Base-by-base conservation (phyloP, 306 rosid genomes). In the Canavalia gladiata region DNA sequence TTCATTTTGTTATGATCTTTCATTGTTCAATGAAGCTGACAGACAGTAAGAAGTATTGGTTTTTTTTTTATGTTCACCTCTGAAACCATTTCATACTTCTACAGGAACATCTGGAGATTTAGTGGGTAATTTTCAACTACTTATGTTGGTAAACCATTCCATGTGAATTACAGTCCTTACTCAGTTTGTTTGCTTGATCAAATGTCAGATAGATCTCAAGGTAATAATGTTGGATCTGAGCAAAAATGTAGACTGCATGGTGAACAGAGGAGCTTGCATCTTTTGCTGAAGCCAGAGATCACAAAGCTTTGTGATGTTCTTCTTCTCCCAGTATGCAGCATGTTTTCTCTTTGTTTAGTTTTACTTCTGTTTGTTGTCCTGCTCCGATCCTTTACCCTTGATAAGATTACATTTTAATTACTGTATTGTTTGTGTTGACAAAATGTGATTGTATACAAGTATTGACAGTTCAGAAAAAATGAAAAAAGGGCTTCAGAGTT, bases 201-300 rank as follows among this genome's bases (percentile, higher is more conserved):
- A 58, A 65, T 74, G 41, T 42, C 89, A 87, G 89, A 84, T 81
- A 63, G 62, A 62, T 65, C 68, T 60, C 76, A 12, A 37, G 68
- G 55, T 74, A 60, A 77, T 68, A 77, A 54, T 73, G 76, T 62
- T 66, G 86, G 67, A 84, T 72, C 57, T 13, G 82, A 68, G 76
- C 43, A 46, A 68, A 75, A 57, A 4, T 63, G 74, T 29, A 73
- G 43, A 52, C 51, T 34, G 62, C 79, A 8, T 58, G 68, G 60
- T 59, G 86, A 87, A 45, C 90, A 74, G 80, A 77, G 82, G 80
- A 77, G 82, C 74, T 74, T 78, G 54, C 82, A 78, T 81, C 82
- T 77, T 78, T 78, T 34, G 35, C 74, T 87, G 84, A 84, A 84
- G 82, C 85, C 90, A 81, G 70, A 84, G 51, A 81, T 78, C 45